Conservation (phyloP, 306 rosid genomes). For the Dalbergia oliveri region DNA sequence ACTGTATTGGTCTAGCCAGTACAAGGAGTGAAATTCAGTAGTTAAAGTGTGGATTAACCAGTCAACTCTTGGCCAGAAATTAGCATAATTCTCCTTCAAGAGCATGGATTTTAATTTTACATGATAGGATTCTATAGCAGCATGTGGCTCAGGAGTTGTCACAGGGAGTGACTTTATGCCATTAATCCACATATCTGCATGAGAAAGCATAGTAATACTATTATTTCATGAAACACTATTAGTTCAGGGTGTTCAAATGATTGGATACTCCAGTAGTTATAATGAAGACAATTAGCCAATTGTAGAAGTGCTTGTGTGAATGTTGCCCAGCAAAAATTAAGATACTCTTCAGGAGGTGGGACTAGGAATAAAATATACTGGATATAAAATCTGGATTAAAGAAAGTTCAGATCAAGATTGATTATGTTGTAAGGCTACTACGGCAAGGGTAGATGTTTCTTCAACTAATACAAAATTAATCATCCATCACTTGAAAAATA, state of each 20-base stretch:
- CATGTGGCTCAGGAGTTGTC: conserved; percentile 70
- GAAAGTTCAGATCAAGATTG: conserved; percentile 17
- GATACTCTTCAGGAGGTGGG: not conserved
- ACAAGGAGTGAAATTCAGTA: conserved; percentile 69
- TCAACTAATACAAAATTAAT: conserved; percentile 32
- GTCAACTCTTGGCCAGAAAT: conserved; percentile 71
- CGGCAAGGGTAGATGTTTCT: conserved; percentile 22
- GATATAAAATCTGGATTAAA: conserved; percentile 28
- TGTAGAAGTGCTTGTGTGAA: conserved; percentile 15
- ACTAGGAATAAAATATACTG: conserved; percentile 20
- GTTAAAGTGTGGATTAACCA: conserved; percentile 77
- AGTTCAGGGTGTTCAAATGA: conserved; percentile 11
- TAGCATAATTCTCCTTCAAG: conserved; percentile 58
- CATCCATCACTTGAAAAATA: conserved; percentile 48
- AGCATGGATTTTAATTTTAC: conserved; percentile 70
- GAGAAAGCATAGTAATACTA: conserved; percentile 44
- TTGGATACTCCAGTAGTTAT: conserved; percentile 24
- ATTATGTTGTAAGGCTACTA: conserved; percentile 32
- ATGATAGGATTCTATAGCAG: conserved; percentile 79
- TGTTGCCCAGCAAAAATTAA: conserved; percentile 12
- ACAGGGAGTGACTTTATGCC: conserved; percentile 68
- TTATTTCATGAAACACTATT: conserved; percentile 30
- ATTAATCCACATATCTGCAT: conserved; percentile 72
- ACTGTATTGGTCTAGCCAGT: conserved; percentile 80
- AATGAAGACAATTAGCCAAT: conserved; percentile 5